phyloP scores from a whole-genome alignment of 768 basidiomycete species.

The Rubroboletus pulcherrimus region DNA sequence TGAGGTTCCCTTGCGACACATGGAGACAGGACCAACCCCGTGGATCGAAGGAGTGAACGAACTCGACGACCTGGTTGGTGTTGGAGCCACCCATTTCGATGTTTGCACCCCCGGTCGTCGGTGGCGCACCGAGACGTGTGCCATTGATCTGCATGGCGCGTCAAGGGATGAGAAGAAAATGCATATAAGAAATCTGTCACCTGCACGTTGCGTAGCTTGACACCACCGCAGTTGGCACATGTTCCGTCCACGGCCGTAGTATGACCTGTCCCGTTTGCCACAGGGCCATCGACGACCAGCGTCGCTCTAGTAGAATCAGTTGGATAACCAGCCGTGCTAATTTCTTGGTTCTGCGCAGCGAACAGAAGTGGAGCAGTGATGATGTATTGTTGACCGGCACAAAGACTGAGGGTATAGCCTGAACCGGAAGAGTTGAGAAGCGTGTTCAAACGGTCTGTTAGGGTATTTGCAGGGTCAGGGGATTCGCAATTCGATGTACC shows the following conservation, averaged over 20 bases:
- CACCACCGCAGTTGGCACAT: constrained; percentile 54
- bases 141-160: constrained; percentile 60
- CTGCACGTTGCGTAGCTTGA: constrained; percentile 70
- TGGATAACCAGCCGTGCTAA: constrained; percentile 77
- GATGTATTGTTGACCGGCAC: constrained; percentile 57
- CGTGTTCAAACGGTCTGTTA: constrained; percentile 61
- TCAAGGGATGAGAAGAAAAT: neutral
- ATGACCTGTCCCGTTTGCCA: constrained; percentile 59
- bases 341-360: constrained; percentile 68
- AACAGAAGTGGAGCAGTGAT: constrained; percentile 67
- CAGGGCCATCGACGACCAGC: constrained; percentile 64
- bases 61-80: constrained; percentile 69
- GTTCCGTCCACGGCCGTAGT: constrained; percentile 71
- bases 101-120: constrained; percentile 63
- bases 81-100: constrained; percentile 84
- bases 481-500: constrained; percentile 24
- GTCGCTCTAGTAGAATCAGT: constrained; percentile 62
- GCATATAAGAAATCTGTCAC: constrained; percentile 29
- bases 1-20: constrained; percentile 61
- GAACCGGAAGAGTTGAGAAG: constrained; percentile 62
- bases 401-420: constrained; percentile 65
- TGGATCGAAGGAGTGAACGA: constrained; percentile 72
- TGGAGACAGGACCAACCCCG: constrained; percentile 84
- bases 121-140: constrained; percentile 50
- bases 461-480: constrained; percentile 58